Conservation (phyloP, 345 rosid genomes). For the Toxicodendron radicans region DNA sequence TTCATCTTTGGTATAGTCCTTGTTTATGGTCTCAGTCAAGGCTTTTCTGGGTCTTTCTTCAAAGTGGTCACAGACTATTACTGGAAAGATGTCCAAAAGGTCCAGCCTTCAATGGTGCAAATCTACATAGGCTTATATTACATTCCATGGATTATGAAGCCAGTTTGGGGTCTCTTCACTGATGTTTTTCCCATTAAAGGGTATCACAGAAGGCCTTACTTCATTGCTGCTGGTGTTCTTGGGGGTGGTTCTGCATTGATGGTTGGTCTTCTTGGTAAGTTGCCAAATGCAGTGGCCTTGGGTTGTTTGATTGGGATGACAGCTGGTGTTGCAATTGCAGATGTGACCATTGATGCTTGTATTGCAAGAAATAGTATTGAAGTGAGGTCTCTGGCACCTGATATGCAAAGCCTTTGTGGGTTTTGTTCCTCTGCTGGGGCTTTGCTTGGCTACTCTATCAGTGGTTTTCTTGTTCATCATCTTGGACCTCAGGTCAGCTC, state of each 20-base stretch:
- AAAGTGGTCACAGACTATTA: conserved; percentile 77
- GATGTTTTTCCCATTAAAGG: conserved; percentile 73
- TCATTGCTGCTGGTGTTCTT: conserved; percentile 61
- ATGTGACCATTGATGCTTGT: conserved; percentile 86
- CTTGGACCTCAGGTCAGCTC: conserved; percentile 69
- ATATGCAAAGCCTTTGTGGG: conserved; percentile 82
- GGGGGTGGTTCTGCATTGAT: conserved; percentile 55
- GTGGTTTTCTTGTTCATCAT: conserved; percentile 70
- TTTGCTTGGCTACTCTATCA: conserved; percentile 60
- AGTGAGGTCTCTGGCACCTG: conserved; percentile 60
- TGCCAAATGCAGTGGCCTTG: conserved; percentile 58
- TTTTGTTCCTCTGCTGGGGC: conserved; percentile 83
- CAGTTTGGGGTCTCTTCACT: conserved; percentile 77
- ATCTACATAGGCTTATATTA: conserved; percentile 70
- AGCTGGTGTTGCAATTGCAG: conserved; percentile 77
- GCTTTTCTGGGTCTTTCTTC: conserved; percentile 73
- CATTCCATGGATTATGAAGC: conserved; percentile 82
- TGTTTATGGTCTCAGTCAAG: conserved; percentile 78
- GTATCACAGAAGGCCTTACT: conserved; percentile 70
- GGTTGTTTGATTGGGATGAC: conserved; percentile 61
- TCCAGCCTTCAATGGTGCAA: conserved; percentile 84
- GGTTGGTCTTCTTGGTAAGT: conserved; percentile 43
- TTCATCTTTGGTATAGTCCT: conserved; percentile 64
- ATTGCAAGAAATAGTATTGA: conserved; percentile 72
- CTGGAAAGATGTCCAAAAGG: conserved; percentile 88